These are phyloP conservation scores for Vaccinium macrocarpon DNA, from an alignment of 148 eudicot genomes.

Conservation along the genomic window DNA sequence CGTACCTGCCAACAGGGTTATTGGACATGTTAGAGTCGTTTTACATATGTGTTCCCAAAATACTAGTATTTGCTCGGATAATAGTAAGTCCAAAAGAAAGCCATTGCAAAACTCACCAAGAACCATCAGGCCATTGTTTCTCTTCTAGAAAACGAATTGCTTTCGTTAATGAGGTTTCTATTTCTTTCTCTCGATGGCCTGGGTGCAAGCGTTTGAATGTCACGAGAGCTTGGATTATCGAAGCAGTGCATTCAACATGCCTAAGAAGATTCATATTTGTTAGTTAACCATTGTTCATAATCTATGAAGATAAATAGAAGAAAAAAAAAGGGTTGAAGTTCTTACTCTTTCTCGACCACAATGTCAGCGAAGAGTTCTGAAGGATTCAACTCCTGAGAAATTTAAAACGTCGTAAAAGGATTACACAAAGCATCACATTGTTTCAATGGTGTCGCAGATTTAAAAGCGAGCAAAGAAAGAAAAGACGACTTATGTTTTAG, in stretches of 20 bases:
- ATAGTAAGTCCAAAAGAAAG: background rate
- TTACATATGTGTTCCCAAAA: background rate
- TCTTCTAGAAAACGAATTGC: constrained; percentile 34
- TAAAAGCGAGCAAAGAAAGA: background rate
- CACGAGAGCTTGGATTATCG: constrained; percentile 35
- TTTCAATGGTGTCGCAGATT: background rate
- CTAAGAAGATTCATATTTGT: constrained; percentile 13
- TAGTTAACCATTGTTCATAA: background rate
- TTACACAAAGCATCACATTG: background rate
- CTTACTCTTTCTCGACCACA: constrained; percentile 44
- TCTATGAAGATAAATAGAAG: background rate
- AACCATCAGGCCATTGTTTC: constrained; percentile 44
- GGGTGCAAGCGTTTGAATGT: constrained; percentile 34
- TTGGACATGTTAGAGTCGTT: background rate
- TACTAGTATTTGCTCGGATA: background rate
- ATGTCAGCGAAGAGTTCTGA: constrained; percentile 48
- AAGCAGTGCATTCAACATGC: constrained; percentile 43
- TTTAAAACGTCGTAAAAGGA: background rate
- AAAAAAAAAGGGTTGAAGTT: background rate
- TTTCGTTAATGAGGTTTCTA: constrained; percentile 32
- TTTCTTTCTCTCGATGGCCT: constrained; percentile 38
- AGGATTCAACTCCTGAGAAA: constrained; percentile 37
- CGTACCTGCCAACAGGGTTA: constrained; percentile 33
- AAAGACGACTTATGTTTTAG: background rate
- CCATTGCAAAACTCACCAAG: constrained; percentile 29